These are phyloP conservation scores for Suhomyces faveliae DNA, from an alignment of 805 yeast genomes.

Conservation along the genomic window DNA sequence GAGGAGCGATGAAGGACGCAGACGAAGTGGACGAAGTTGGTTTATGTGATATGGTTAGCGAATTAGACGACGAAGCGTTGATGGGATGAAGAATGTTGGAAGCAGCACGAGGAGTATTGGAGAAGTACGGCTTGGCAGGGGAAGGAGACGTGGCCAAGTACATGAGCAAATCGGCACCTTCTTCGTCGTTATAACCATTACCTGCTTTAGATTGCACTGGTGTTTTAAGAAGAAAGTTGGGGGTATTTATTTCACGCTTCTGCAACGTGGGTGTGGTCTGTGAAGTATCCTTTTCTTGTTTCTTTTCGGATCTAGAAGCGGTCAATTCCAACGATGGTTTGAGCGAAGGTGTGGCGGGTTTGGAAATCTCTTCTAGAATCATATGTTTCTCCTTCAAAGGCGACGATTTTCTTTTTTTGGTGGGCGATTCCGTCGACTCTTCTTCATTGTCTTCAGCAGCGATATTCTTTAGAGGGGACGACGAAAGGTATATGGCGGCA, in stretches of 20 bases:
- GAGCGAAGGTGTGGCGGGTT: slow-evolving; percentile 25
- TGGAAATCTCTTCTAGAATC: slow-evolving; percentile 30
- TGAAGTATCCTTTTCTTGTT: slow-evolving; percentile 1
- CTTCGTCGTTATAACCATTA: slow-evolving; percentile 40
- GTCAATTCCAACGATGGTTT: slow-evolving; percentile 14
- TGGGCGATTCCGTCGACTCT: slow-evolving; percentile 32
- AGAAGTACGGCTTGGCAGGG: slow-evolving; percentile 46
- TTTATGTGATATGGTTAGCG: slow-evolving; percentile 10
- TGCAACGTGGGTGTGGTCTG: slow-evolving; percentile 15
- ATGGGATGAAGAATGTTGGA: slow-evolving; percentile 1
- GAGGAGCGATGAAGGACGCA: slow-evolving; percentile 36
- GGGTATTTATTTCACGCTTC: slow-evolving; percentile 11
- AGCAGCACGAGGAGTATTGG: slow-evolving; percentile 30
- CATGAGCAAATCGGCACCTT: slow-evolving; percentile 81
- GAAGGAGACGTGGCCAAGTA: slow-evolving; percentile 84
- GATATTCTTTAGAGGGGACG: slow-evolving; percentile 34
- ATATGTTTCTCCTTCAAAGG: slow-evolving; percentile 14
- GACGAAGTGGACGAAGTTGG: slow-evolving; percentile 22
- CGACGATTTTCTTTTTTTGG: slow-evolving; percentile 20
- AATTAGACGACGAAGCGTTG: slow-evolving; percentile 21
- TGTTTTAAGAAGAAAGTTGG: slow-evolving; percentile 22
- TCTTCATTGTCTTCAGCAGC: slow-evolving; percentile 9
- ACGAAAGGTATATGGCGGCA: slow-evolving; percentile 33
- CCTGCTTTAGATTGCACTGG: slow-evolving; percentile 34
- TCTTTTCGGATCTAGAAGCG: slow-evolving; percentile 1